A percentile compares a stretch with the other conserved stretches of the same genome.
These are phyloP conservation scores for Rugonectria rugulosa DNA, from an alignment of 2,329 filamentous ascomycete species.

Conservation along the genomic window DNA sequence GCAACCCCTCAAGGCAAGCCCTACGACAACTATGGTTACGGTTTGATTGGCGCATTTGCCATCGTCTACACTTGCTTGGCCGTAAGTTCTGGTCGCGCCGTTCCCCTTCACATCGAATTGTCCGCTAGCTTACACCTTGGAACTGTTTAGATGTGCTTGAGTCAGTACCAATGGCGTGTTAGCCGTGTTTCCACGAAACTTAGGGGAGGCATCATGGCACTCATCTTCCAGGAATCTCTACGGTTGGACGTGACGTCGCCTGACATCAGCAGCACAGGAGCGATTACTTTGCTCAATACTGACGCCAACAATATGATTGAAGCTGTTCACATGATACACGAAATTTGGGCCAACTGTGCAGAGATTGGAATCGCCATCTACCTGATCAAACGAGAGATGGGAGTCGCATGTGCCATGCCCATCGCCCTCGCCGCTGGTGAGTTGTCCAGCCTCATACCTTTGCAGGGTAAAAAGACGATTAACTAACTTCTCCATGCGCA, in stretches of 20 bases:
- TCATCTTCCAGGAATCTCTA: constrained; percentile 38
- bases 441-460: constrained; percentile 35
- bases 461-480: neutral
- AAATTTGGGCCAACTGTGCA: constrained; percentile 33
- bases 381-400: constrained; percentile 44
- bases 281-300: constrained; percentile 39
- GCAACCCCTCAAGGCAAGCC: constrained; percentile 25
- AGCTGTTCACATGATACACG: constrained; percentile 29
- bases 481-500: constrained; percentile 20
- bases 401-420: constrained; percentile 51
- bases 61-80: constrained; percentile 38
- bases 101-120: neutral
- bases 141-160: constrained; percentile 29
- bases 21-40: constrained; percentile 34
- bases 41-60: constrained; percentile 39
- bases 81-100: constrained; percentile 13
- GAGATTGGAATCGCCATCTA: constrained; percentile 40
- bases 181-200: constrained; percentile 36
- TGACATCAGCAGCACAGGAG: constrained; percentile 28
- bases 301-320: constrained; percentile 38
- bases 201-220: constrained; percentile 36
- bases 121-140: neutral
- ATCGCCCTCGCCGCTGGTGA: constrained; percentile 54
- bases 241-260: constrained; percentile 28
- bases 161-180: constrained; percentile 33